Conservation (phyloP, 148 eudicot genomes). For the Diospyros kaki region DNA sequence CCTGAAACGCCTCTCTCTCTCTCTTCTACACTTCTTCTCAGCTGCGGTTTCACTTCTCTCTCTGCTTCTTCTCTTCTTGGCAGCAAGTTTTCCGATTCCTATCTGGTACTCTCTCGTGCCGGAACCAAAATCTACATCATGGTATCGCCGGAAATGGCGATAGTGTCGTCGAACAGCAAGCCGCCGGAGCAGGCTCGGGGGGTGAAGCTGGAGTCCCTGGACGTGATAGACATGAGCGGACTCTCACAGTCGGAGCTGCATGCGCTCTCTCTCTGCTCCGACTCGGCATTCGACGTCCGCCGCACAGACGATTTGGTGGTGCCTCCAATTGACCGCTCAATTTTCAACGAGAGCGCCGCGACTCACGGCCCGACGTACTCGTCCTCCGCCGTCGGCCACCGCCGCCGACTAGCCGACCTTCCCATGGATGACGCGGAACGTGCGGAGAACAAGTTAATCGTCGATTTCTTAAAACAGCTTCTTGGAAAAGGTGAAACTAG, state of each 20-base stretch:
- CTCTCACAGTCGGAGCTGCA: constrained; percentile 41
- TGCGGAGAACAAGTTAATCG: constrained; percentile 33
- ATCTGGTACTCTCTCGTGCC: too few species aligned
- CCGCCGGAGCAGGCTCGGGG: background rate
- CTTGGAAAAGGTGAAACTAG: background rate
- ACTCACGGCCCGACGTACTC: constrained; percentile 29
- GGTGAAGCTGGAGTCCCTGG: constrained; percentile 12
- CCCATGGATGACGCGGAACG: constrained; percentile 17
- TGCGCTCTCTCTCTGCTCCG: constrained; percentile 35
- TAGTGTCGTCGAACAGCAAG: background rate
- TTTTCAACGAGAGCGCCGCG: constrained; percentile 39
- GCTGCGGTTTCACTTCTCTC: too few species aligned
- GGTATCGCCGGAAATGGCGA: constrained; percentile 5
- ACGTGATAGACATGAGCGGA: constrained; percentile 21
- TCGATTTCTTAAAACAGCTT: constrained; percentile 34
- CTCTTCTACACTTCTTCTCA: too few species aligned
- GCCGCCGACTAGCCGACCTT: background rate
- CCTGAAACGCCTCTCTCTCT: too few species aligned
- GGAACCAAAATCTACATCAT: too few species aligned
- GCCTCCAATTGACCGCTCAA: constrained; percentile 26
- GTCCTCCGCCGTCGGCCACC: constrained; percentile 23
- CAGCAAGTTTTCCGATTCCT: too few species aligned
- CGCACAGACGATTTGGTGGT: constrained; percentile 23
- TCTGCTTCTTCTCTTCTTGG: too few species aligned
- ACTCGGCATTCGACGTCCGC: constrained; percentile 26